phyloP scores from a whole-genome alignment of 257 asterid genomes.

The Solanum pimpinellifolium region DNA sequence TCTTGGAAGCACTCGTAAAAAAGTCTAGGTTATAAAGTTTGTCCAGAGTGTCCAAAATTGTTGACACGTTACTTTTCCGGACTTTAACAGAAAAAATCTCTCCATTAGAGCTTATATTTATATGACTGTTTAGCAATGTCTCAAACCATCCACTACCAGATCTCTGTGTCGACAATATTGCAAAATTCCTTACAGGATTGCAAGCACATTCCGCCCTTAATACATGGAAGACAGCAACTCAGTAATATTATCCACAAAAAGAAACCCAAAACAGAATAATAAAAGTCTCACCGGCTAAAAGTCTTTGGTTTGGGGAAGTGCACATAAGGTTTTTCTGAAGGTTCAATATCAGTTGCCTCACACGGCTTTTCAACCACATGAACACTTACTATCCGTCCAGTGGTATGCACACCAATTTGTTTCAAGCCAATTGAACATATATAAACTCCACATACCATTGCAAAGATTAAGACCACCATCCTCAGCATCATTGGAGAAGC shows the following conservation, averaged over 20 bases:
- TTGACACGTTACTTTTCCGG: constrained; percentile 58
- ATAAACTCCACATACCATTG: constrained; percentile 73
- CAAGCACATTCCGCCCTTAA: constrained; percentile 71
- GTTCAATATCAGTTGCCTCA: constrained; percentile 29
- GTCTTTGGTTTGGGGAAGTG: constrained; percentile 81
- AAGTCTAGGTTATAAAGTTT: constrained; percentile 69
- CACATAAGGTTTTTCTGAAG: constrained; percentile 45
- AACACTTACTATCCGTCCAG: constrained; percentile 23
- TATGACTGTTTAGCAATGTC: constrained; percentile 71
- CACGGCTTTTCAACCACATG: constrained; percentile 49
- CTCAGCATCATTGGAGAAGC: constrained; percentile 49
- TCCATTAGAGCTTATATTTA: constrained; percentile 82
- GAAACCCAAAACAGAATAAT: not conserved
- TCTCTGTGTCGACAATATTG: constrained; percentile 87
- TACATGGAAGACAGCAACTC: constrained; percentile 3
- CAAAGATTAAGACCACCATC: constrained; percentile 58
- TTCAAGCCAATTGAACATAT: constrained; percentile 60
- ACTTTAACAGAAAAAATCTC: constrained; percentile 85
- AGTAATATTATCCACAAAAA: not conserved
- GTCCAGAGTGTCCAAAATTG: constrained; percentile 70
- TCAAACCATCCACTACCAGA: constrained; percentile 99
- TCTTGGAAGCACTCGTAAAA: constrained; percentile 84
- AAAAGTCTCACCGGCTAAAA: constrained; percentile 50
- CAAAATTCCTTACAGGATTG: constrained; percentile 72
- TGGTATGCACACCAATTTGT: constrained; percentile 38